phyloP scores from a whole-genome alignment of 192 early-diverging fungal species.

The Podochytrium sp. region DNA sequence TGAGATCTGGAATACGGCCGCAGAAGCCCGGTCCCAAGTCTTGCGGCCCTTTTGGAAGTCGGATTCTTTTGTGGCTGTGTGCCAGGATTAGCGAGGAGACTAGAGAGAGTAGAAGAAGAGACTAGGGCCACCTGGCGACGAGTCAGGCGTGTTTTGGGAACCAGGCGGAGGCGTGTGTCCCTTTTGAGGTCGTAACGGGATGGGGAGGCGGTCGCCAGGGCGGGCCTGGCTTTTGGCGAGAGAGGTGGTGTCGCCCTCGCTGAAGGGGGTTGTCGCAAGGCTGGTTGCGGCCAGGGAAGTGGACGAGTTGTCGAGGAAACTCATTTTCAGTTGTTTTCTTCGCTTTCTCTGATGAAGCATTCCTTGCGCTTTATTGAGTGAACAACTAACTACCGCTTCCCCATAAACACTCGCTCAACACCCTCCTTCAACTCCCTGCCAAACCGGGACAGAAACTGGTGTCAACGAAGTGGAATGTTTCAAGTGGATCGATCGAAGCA shows the following conservation, averaged over 20 bases:
- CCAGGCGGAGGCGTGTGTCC: background rate
- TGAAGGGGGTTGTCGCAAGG: constrained; percentile 10
- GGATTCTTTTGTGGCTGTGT: background rate
- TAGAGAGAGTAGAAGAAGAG: background rate
- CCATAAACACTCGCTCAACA: background rate
- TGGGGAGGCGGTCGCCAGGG: constrained; percentile 49
- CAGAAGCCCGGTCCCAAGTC: constrained; percentile 73
- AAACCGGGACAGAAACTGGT: constrained; percentile 18
- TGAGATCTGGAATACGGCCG: constrained; percentile 86
- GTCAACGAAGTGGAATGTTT: background rate
- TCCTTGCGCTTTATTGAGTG: background rate
- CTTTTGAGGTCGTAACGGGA: constrained; percentile 37
- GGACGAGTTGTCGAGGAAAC: background rate
- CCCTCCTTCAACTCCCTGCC: constrained; percentile 4
- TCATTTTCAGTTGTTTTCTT: background rate
- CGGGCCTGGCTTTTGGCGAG: background rate
- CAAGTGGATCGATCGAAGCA: background rate
- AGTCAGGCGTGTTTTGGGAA: too few relatives aligned
- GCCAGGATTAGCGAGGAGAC: background rate
- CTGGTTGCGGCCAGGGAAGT: background rate
- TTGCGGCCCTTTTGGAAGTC: background rate
- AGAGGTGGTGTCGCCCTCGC: background rate
- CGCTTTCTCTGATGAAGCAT: background rate
- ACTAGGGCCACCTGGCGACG: background rate
- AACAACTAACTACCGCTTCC: background rate